phyloP scores from a whole-genome alignment of 345 rosid species.

The Brassica rapa region DNA sequence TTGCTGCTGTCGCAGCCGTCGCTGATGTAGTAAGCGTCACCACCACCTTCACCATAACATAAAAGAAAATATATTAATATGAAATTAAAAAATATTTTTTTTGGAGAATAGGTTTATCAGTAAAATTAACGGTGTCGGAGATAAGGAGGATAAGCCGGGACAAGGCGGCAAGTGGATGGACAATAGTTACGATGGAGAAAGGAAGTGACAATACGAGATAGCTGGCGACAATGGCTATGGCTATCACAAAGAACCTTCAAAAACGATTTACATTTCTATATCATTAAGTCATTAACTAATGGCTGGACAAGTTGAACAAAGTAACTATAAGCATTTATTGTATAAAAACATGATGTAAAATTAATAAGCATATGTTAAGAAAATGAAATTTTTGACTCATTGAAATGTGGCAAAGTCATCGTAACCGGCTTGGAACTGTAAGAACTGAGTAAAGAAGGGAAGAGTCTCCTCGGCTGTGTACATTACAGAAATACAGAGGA shows the following conservation, averaged over 20 bases:
- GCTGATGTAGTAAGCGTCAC: conserved; percentile 70
- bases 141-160: conserved; percentile 62
- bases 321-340: background rate
- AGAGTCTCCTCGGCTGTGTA: conserved; percentile 49
- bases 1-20: conserved; percentile 52
- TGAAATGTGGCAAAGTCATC: conserved; percentile 69
- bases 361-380: background rate
- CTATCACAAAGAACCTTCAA: conserved; percentile 75
- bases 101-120: background rate
- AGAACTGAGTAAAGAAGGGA: too few relatives aligned
- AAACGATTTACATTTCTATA: background rate
- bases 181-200: conserved; percentile 63
- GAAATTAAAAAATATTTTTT: background rate
- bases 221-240: conserved; percentile 58
- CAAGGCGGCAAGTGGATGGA: conserved; percentile 65
- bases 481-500: conserved; percentile 60
- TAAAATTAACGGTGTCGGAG: conserved; percentile 60
- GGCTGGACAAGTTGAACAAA: background rate
- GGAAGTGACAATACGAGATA: conserved; percentile 85
- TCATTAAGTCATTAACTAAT: background rate
- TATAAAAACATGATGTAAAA: background rate
- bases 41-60: conserved; percentile 47
- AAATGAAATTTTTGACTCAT: conserved; percentile 39
- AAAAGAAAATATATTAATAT: background rate
- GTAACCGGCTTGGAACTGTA: too few relatives aligned